Base-by-base conservation (phyloP, 805 yeast genomes). In the Wilhelminamyces savonicus region DNA sequence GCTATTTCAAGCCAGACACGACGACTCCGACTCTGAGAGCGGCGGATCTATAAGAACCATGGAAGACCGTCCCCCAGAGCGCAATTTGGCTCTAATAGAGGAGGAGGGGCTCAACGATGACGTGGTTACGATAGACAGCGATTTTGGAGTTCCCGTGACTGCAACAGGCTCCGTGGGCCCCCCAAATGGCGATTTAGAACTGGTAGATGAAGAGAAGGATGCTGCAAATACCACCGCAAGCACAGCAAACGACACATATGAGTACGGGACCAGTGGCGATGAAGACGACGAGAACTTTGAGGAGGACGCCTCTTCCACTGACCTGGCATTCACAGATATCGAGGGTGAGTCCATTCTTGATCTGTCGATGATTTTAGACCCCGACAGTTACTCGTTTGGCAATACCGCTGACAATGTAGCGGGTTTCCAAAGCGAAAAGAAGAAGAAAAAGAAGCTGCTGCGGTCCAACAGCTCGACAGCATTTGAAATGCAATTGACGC, bases 241-340 rank as follows among this genome's bases (percentile, higher is more conserved):
- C 19, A 8, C 19, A 6, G 19, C 19, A 6, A 17, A 17, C 8
- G 19, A 8, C 19, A 8, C 19, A 6, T 8, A 6, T 6, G 8
- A 17, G 19, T 6, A 17, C 8, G 19, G 6, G 19, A 6, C 8
- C 19, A n/a, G n/a, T n/a, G 54, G 49, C 8, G 54, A 47, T 5
- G 49, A 40, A 13, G 55, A 47, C 20, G 51, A 43, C n/a, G 57
- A 44, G 9, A 56, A 53, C 16, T 55, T 44, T 16, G 43, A 40
- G 13, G 47, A 50, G 8, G 58, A 48, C 12, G 40, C 38, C 4
- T 52, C 61, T 0, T 49, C 61, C 7, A 41, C 54, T 5, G 70
- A 65, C 26, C 62, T 69, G 2, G 68, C 66, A 10, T 62, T 64
- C 34, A 65, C 69, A 0, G 71, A 64, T 27, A 56, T 62, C 8